Conservation (phyloP, 73 alveolate species). For the Paramecium caudatum region DNA sequence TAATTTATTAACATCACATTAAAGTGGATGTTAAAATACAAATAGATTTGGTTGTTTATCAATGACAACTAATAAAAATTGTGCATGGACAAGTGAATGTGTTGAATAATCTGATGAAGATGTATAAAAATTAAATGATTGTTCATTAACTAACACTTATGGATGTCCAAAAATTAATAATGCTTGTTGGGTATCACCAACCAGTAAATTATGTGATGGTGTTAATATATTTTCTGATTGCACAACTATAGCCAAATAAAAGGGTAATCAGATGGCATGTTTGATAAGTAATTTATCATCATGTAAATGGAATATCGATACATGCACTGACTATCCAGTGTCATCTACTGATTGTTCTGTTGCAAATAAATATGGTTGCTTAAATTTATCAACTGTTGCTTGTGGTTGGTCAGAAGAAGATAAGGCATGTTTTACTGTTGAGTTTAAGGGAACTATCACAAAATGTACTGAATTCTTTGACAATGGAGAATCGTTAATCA, state of each 20-base stretch:
- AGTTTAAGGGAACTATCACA: background rate
- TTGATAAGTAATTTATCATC: background rate
- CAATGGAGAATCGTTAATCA: background rate
- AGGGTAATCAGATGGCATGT: background rate
- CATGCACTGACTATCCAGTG: conserved; percentile 11
- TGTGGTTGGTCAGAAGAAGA: conserved; percentile 37
- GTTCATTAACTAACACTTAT: background rate
- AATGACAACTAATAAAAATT: background rate
- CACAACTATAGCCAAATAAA: background rate
- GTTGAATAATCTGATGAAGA: background rate
- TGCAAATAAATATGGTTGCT: conserved; percentile 27
- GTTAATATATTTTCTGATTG: background rate
- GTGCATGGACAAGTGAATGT: conserved; percentile 40
- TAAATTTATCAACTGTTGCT: background rate
- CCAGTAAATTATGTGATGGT: background rate
- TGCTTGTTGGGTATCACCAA: conserved; percentile 62
- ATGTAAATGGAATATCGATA: background rate
- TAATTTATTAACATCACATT: background rate
- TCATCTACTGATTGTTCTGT: background rate
- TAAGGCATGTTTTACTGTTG: background rate
- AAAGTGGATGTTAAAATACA: conserved; percentile 15
- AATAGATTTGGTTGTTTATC: conserved; percentile 21
- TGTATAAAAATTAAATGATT: background rate
- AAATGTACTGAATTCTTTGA: conserved; percentile 11
- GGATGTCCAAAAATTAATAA: conserved; percentile 26